Evolutionary conservation across 2,329 filamentous ascomycete genomes (phyloP).

Genomic region (Aspergillus sp.): DNA sequence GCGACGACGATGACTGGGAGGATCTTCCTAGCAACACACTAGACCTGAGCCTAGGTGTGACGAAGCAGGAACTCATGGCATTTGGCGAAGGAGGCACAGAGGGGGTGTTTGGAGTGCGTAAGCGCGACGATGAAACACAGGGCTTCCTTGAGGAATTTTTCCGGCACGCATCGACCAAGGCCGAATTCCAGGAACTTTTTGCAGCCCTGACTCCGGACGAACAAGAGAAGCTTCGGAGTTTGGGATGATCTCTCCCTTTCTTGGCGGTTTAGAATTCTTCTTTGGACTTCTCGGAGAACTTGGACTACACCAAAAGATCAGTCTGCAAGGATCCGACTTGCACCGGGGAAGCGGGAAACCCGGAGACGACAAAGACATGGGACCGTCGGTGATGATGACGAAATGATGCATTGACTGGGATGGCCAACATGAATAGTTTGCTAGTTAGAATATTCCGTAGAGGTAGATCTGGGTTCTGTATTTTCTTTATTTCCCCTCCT

Average conservation of each 20-base stretch:
- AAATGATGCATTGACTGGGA: no score
- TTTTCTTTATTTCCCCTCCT: no score
- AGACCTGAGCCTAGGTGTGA: slow-evolving; percentile 67
- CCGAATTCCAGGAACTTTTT: slow-evolving; percentile 54
- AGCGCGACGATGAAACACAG: slow-evolving; percentile 86
- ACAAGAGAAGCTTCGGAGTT: slow-evolving; percentile 33
- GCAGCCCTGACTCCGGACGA: slow-evolving; percentile 50
- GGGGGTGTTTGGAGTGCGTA: slow-evolving; percentile 48
- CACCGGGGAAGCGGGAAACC: no score
- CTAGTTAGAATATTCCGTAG: no score
- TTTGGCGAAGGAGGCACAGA: slow-evolving; percentile 55
- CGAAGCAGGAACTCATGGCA: slow-evolving; percentile 75
- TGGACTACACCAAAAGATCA: neutral
- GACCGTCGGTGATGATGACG: no score
- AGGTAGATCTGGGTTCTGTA: no score
- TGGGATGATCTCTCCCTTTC: slow-evolving; percentile 12
- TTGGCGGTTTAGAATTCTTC: no score
- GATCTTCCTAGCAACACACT: slow-evolving; percentile 72
- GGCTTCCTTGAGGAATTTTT: slow-evolving; percentile 82
- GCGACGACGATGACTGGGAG: slow-evolving; percentile 80
- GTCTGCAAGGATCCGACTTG: no score
- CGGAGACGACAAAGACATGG: no score
- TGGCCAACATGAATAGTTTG: no score
- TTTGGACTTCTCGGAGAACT: neutral
- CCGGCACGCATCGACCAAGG: slow-evolving; percentile 48